phyloP scores from a whole-genome alignment of 1,284 basidiomycete species.

The Cutaneotrichosporon sp. region DNA sequence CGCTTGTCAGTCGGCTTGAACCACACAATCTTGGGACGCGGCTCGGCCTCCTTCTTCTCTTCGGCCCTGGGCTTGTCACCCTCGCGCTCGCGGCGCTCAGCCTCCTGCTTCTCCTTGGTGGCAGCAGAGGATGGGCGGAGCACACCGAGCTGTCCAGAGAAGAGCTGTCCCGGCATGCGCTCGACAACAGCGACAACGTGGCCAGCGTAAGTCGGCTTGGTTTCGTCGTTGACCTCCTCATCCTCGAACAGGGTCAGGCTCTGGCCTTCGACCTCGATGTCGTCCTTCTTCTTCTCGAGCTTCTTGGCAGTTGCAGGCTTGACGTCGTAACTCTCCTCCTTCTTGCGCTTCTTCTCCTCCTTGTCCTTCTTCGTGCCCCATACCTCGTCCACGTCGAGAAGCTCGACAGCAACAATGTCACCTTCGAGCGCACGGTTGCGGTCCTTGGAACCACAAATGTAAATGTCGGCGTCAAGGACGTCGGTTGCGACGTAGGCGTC shows the following conservation, averaged over 20 bases:
- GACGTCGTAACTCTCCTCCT: conserved; percentile 86
- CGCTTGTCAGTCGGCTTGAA: conserved; percentile 99
- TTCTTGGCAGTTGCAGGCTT: conserved; percentile 72
- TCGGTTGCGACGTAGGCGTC: conserved; percentile 99
- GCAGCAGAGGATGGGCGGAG: conserved; percentile 94
- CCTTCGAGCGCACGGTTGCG: conserved; percentile 97
- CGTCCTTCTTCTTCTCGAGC: conserved; percentile 99
- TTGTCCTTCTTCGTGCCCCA: conserved; percentile 99
- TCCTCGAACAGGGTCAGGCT: conserved; percentile 94
- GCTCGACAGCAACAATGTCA: conserved; percentile 96
- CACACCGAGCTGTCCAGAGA: conserved; percentile 93
- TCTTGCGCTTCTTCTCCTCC: conserved; percentile 99
- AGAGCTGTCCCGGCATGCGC: conserved; percentile 96
- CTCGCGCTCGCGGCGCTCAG: conserved; percentile 91
- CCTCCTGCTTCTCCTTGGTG: conserved; percentile 99
- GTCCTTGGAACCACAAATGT: conserved; percentile 97
- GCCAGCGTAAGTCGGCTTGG: conserved; percentile 80
- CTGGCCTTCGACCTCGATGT: conserved; percentile 98
- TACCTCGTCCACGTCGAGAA: conserved; percentile 95
- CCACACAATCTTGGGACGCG: conserved; percentile 97
- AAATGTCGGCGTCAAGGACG: conserved; percentile 97
- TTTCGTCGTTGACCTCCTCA: conserved; percentile 95
- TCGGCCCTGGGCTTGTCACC: conserved; percentile 61
- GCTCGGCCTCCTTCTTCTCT: conserved; percentile 67
- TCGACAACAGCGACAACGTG: conserved; percentile 98